These are phyloP conservation scores for Chlorella ohadii DNA, from an alignment of 139 green algal genomes.

Conservation along the genomic window DNA sequence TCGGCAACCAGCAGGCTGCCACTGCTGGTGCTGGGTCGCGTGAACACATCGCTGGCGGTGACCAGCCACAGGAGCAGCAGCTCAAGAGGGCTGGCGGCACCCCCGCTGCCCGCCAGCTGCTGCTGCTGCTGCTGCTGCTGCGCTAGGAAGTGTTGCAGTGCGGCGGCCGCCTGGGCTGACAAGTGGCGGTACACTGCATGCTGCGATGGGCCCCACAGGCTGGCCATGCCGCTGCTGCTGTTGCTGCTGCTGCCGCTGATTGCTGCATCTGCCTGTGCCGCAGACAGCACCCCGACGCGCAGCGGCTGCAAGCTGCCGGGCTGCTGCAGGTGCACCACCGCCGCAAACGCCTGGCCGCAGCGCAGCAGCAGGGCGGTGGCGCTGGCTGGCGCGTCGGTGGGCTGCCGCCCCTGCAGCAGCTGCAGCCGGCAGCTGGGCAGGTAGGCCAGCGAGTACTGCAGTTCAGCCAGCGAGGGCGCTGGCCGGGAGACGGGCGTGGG, in stretches of 20 bases:
- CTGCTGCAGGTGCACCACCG: slow-evolving; percentile 6
- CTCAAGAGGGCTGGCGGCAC: slow-evolving; percentile 47
- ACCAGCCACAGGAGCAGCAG: slow-evolving; percentile 70
- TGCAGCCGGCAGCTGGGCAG: slow-evolving; percentile 15
- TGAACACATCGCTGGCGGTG: slow-evolving; percentile 65
- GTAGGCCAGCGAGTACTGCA: neutral
- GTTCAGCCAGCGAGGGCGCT: neutral
- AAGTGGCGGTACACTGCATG: slow-evolving; percentile 63
- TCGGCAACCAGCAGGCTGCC: slow-evolving; percentile 48
- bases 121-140: slow-evolving; percentile 3
- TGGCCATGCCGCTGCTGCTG: neutral
- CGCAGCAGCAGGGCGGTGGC: slow-evolving; percentile 9
- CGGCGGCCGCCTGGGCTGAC: slow-evolving; percentile 40
- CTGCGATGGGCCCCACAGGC: neutral
- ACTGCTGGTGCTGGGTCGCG: slow-evolving; percentile 41
- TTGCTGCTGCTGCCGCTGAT: neutral
- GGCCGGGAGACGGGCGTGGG: slow-evolving; percentile 3
- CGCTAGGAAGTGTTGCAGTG: slow-evolving; percentile 46
- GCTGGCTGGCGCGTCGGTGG: neutral
- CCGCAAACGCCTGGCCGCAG: neutral
- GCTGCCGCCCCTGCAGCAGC: neutral
- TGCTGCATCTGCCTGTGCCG: slow-evolving; percentile 11
- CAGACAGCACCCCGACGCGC: slow-evolving; percentile 44
- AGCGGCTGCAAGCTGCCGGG: slow-evolving; percentile 43
- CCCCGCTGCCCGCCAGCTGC: slow-evolving; percentile 22